phyloP scores from a whole-genome alignment of 2,329 filamentous ascomycete species.

The Colletotrichum destructivum region DNA sequence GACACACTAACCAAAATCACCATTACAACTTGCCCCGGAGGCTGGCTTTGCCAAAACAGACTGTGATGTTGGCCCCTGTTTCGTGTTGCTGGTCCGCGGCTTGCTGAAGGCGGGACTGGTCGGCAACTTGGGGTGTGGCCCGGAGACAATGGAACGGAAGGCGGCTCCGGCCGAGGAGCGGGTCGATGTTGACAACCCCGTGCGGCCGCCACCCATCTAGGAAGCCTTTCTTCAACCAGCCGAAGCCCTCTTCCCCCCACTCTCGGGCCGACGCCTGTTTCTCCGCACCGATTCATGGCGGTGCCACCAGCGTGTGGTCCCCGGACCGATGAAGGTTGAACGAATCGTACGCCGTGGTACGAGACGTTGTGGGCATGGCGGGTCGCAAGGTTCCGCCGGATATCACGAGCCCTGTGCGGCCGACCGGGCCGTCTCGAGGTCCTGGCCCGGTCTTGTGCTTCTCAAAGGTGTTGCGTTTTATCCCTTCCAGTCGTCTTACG shows the following conservation, averaged over 20 bases:
- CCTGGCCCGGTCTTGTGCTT: background rate
- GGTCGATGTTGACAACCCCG: background rate
- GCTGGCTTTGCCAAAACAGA: background rate
- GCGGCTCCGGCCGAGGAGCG: background rate
- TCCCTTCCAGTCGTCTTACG: background rate
- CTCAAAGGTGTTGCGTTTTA: background rate
- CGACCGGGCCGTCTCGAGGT: background rate
- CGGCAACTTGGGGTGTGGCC: background rate
- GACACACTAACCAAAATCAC: background rate
- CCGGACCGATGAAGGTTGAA: background rate
- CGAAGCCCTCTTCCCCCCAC: background rate
- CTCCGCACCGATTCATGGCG: background rate
- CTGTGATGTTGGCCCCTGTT: background rate
- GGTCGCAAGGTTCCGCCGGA: constrained; percentile 19
- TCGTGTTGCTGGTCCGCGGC: background rate
- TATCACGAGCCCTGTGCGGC: constrained; percentile 20
- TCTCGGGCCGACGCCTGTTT: background rate
- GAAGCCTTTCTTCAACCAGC: background rate
- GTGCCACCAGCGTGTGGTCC: background rate
- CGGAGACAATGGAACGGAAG: background rate
- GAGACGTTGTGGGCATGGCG: background rate
- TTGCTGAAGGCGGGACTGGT: too few relatives aligned
- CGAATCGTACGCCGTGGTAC: background rate
- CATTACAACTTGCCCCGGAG: background rate
- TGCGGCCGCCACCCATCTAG: background rate